These are phyloP conservation scores for Scalesia atractyloides DNA, from an alignment of 129 eudicot genomes.

Conservation along the genomic window DNA sequence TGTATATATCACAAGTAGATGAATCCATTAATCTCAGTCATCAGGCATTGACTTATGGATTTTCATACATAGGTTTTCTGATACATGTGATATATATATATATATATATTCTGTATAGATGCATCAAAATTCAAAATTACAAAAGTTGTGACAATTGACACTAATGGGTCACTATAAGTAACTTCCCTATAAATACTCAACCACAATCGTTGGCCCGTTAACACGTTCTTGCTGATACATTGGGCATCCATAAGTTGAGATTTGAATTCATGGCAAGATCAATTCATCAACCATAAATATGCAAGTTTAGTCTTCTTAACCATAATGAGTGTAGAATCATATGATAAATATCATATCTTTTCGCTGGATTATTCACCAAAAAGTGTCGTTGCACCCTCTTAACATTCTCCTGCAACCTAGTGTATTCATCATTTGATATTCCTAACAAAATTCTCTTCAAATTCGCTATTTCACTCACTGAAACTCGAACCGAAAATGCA, in stretches of 20 bases:
- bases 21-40: conserved; percentile 6
- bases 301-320: conserved; percentile 73
- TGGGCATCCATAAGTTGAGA: not conserved
- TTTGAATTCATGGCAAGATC: not conserved
- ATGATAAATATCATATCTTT: conserved; percentile 78
- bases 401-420: conserved; percentile 48
- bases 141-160: conserved; percentile 10
- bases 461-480: conserved; percentile 58
- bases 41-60: not conserved
- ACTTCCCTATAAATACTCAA: not conserved
- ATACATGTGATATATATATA: conserved; percentile 14
- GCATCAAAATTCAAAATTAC: conserved; percentile 7
- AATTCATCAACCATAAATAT: conserved; percentile 39
- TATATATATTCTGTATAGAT: conserved; percentile 17
- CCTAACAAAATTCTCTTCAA: conserved; percentile 54
- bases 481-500: conserved; percentile 55
- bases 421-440: conserved; percentile 48
- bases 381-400: conserved; percentile 68
- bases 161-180: conserved; percentile 2
- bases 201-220: not conserved
- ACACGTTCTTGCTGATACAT: not conserved
- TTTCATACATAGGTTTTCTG: not conserved
- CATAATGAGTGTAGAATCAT: conserved; percentile 81
- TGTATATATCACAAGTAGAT: conserved; percentile 3
- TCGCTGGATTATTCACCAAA: conserved; percentile 68